Evolutionary conservation across 2,329 filamentous ascomycete genomes (phyloP).

Genomic region (Exophiala bonariae): DNA sequence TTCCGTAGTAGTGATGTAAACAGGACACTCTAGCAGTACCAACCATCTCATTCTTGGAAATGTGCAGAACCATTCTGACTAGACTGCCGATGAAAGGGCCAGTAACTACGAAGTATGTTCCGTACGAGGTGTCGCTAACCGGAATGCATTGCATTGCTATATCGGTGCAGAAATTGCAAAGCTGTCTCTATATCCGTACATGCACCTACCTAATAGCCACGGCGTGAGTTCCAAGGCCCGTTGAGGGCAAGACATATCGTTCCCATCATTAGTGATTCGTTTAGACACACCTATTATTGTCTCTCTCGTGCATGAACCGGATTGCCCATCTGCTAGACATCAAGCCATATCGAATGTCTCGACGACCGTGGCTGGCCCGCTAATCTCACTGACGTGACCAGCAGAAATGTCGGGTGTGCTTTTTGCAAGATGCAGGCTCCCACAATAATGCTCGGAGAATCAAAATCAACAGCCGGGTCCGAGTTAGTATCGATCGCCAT

Average conservation of each 20-base stretch:
- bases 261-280: background rate
- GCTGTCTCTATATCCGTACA: no score
- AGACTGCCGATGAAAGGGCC: background rate
- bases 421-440: no score
- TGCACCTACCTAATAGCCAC: no score
- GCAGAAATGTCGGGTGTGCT: background rate
- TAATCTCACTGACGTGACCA: conserved; percentile 18
- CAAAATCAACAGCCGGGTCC: background rate
- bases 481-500: background rate
- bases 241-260: background rate
- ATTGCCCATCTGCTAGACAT: background rate
- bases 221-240: background rate
- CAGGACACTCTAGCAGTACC: background rate
- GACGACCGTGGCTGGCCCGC: conserved; percentile 13
- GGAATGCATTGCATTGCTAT: background rate
- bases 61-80: background rate
- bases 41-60: no score
- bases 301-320: background rate
- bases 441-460: background rate
- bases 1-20: no score
- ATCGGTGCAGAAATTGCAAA: no score
- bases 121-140: background rate
- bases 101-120: background rate
- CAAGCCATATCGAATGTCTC: background rate
- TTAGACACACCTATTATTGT: background rate